phyloP scores from a whole-genome alignment of 129 eudicot species.

The Mikania micrantha region DNA sequence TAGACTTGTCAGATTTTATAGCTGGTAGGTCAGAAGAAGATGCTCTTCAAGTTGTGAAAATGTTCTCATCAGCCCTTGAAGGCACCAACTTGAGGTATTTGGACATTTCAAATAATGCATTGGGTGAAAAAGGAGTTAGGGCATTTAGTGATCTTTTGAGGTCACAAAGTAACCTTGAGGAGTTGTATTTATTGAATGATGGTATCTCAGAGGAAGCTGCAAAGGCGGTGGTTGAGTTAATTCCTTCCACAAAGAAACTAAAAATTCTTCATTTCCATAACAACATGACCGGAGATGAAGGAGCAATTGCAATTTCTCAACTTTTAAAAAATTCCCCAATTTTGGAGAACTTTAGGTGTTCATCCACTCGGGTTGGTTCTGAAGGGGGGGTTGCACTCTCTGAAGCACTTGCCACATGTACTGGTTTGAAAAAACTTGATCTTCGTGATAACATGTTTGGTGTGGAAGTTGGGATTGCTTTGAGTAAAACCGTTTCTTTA shows the following conservation, averaged over 20 bases:
- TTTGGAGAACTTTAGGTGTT: conserved; percentile 58
- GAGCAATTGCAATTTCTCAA: conserved; percentile 48
- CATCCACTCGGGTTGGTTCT: conserved; percentile 52
- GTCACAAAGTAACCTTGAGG: conserved; percentile 57
- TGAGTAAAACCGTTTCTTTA: conserved; percentile 35
- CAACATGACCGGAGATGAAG: conserved; percentile 73
- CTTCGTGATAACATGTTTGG: conserved; percentile 64
- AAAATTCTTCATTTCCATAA: conserved; percentile 55
- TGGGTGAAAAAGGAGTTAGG: conserved; percentile 65
- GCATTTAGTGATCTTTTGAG: conserved; percentile 49
- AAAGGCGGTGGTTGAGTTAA: conserved; percentile 42
- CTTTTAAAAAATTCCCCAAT: conserved; percentile 35
- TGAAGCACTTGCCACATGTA: conserved; percentile 40
- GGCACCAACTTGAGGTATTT: conserved; percentile 41
- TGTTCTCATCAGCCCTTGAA: conserved; percentile 44
- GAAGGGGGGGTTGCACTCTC: conserved; percentile 59
- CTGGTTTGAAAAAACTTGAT: conserved; percentile 44
- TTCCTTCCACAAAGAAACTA: conserved; percentile 51
- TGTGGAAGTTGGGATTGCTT: conserved; percentile 48
- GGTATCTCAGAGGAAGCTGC: conserved; percentile 76
- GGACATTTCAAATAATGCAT: conserved; percentile 52
- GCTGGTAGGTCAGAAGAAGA: conserved; percentile 65
- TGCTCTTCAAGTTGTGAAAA: conserved; percentile 58
- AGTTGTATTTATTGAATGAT: conserved; percentile 50
- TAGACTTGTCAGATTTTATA: conserved; percentile 52